Conservation (phyloP, 2,329 filamentous ascomycete genomes). For the Gremmenia infestans region DNA sequence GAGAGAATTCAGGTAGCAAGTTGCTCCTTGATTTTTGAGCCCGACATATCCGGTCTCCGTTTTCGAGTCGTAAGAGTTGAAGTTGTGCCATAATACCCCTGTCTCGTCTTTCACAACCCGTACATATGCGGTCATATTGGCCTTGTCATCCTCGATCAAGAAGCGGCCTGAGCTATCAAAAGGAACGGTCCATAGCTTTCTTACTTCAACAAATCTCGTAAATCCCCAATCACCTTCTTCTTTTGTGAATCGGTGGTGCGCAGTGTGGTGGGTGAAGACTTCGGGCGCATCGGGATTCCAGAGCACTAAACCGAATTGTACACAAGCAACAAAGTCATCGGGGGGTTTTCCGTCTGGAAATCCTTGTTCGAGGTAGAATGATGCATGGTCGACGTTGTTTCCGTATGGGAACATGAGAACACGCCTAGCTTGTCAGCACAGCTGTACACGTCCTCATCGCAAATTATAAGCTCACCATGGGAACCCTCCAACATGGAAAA, state of each 20-base stretch:
- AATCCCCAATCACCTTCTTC: constrained; percentile 99
- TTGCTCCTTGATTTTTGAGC: constrained; percentile 92
- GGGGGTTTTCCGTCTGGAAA: constrained; percentile 71
- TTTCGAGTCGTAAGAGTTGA: constrained; percentile 96
- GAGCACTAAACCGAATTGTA: constrained; percentile 89
- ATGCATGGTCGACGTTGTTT: constrained; percentile 89
- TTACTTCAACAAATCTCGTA: constrained; percentile 87
- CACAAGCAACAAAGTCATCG: constrained; percentile 93
- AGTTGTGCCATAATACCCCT: constrained; percentile 86
- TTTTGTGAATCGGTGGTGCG: constrained; percentile 93
- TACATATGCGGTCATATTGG: constrained; percentile 78
- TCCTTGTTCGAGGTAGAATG: constrained; percentile 94
- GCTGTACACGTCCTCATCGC: constrained; percentile 1
- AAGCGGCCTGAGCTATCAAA: constrained; percentile 68
- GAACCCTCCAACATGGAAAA: constrained; percentile 79
- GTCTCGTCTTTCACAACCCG: constrained; percentile 82
- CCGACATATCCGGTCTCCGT: constrained; percentile 97
- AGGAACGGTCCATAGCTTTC: constrained; percentile 73
- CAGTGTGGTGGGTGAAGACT: constrained; percentile 72
- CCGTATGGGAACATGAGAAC: constrained; percentile 93
- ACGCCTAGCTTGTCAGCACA: constrained; percentile 54
- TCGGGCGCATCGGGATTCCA: constrained; percentile 94
- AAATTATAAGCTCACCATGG: constrained; percentile 63
- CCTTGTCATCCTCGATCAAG: constrained; percentile 70
- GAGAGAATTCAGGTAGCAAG: constrained; percentile 81